These are phyloP conservation scores for Fomitiporia mediterranea DNA, from an alignment of 1,284 basidiomycete species.

Conservation along the genomic window DNA sequence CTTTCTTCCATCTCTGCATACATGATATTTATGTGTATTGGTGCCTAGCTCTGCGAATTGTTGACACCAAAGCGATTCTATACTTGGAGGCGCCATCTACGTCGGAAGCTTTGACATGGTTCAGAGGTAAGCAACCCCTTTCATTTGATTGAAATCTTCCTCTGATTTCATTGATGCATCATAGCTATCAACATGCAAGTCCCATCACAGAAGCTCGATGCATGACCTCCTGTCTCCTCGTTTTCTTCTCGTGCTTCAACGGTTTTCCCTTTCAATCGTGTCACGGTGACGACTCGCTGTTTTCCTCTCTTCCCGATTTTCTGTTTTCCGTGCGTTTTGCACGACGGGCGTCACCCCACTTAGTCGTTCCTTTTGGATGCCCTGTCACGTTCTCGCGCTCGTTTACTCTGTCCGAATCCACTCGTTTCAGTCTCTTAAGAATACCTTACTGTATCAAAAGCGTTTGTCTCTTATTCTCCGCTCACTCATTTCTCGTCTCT, in stretches of 20 bases:
- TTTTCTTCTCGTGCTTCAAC: constrained; percentile 6
- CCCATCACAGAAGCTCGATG: constrained; percentile 30
- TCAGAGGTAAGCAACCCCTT: constrained; percentile 58
- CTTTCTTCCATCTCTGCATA: too few relatives aligned
- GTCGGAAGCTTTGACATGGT: constrained; percentile 85
- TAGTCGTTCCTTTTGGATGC: background rate
- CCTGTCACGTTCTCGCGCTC: background rate
- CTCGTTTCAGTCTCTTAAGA: background rate
- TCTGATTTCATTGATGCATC: constrained; percentile 14
- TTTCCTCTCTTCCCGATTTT: constrained; percentile 6
- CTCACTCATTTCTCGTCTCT: background rate
- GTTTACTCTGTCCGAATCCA: background rate
- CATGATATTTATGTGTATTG: too few relatives aligned
- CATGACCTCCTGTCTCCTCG: constrained; percentile 13
- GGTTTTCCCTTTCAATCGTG: constrained; percentile 2
- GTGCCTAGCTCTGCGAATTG: constrained; percentile 66
- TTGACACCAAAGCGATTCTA: constrained; percentile 87
- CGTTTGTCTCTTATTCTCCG: background rate
- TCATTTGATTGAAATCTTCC: background rate
- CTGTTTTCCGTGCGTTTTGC: constrained; percentile 4
- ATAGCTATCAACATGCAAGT: constrained; percentile 63
- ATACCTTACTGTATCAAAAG: background rate
- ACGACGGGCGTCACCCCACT: background rate
- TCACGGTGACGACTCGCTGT: constrained; percentile 10
- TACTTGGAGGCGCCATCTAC: constrained; percentile 86